These are phyloP conservation scores for Pseudogymnoascus sp. DNA, from an alignment of 2,329 filamentous ascomycete species.

Conservation along the genomic window DNA sequence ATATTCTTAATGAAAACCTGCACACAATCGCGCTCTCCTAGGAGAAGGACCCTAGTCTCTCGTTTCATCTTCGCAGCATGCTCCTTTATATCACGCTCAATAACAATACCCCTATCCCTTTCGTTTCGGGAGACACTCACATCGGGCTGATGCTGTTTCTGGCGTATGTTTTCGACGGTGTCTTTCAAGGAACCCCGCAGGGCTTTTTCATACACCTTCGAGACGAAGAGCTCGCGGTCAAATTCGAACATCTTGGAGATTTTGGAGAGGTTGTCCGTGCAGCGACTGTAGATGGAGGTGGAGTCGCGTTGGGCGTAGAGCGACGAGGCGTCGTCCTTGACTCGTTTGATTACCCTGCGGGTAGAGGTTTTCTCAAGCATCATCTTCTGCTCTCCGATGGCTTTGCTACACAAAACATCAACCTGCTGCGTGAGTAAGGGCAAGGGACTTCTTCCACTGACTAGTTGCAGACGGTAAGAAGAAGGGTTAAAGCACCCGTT, in stretches of 20 bases:
- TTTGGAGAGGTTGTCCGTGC: conserved; percentile 8
- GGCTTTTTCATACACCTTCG: conserved; percentile 9
- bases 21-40: background rate
- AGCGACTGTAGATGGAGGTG: conserved; percentile 1
- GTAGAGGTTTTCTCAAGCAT: conserved; percentile 6
- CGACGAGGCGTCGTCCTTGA: conserved; percentile 9
- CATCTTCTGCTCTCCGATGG: conserved; percentile 7
- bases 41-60: background rate
- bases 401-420: conserved; percentile 9
- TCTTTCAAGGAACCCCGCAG: background rate
- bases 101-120: background rate
- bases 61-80: background rate
- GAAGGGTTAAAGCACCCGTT: background rate
- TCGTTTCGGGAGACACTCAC: background rate
- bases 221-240: conserved; percentile 8
- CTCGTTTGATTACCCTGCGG: background rate
- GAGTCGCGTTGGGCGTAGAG: background rate
- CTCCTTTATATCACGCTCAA: background rate
- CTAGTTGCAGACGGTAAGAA: background rate
- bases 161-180: background rate
- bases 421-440: conserved; percentile 7
- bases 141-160: background rate
- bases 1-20: background rate
- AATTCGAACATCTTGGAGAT: conserved; percentile 11
- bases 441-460: background rate